Evolutionary conservation across 2,329 filamentous ascomycete species (phyloP), one percentile per base, ranked within the genome.

Genomic region (Xylaria sp.): DNA sequence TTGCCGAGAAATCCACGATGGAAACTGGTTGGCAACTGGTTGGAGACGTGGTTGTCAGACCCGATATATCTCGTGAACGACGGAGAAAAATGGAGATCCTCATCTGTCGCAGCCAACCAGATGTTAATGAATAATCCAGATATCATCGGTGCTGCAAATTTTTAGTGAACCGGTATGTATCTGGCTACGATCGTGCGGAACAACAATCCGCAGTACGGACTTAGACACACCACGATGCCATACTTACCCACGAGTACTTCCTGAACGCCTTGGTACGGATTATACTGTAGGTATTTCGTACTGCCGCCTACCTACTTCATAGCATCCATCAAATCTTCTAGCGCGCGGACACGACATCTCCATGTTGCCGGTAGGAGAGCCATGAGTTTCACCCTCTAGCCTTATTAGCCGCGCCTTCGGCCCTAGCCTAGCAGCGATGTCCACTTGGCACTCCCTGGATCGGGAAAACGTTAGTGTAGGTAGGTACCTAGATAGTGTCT

Each of bases 321-420:
- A 4, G 52, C 60, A 18, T 53, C 50, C 2, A 62, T n/a, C 37
- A 61, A 44, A 10, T 61, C 61, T 9, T 59, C 59, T 5, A 63
- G 49, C 10, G 59, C 61, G 9, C 59, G 53, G 44, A 61, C 59
- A 53, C 61, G 54, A 55, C 59, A 59, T 39, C 61, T 63, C 61
- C 53, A 61, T 16, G 54, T 60, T 50, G 59, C 51, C 23, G 4
- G 5, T n/a, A 46, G 57, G 50, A 2, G 52, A 61, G 34, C 59
- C 56, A 23, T 63, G 61, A 4, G 59, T 57, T 48, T 63, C 59
- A 11, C 61, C 59, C 37, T 61, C 56, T 34, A 63, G 52, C n/a
- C 37, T 53, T 19, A 63, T 51, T 19, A 63, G 49, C 46, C 54
- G 56, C 52, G 57, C 52, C 4, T 54, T 62, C 7, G 59, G 44